Conservation (phyloP, 768 basidiomycete genomes). For the Cystobasidium onofrii region DNA sequence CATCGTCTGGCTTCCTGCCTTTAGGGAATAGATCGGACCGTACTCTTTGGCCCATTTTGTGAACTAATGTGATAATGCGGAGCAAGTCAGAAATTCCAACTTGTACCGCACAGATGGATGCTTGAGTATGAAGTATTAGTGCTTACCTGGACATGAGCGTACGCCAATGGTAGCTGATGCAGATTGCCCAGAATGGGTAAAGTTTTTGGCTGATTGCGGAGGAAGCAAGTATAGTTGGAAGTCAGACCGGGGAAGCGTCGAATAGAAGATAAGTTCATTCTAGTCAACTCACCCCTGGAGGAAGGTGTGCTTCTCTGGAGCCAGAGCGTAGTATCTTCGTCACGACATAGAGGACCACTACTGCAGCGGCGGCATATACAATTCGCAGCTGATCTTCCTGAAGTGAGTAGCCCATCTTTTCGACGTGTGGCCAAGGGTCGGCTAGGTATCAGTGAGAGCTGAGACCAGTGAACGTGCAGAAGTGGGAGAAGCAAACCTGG, state of each 20-base stretch:
- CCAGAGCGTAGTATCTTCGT: neutral
- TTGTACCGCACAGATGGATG: no score
- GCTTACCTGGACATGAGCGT: slow-evolving; percentile 28
- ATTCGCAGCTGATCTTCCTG: no score
- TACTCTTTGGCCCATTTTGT: slow-evolving; percentile 33
- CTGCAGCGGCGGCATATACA: no score
- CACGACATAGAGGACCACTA: neutral
- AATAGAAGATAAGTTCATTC: neutral
- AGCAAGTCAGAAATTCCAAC: neutral
- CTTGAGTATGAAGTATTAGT: no score
- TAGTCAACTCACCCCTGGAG: neutral
- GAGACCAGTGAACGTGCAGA: no score
- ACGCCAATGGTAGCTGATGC: slow-evolving; percentile 31
- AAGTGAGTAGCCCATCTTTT: no score
- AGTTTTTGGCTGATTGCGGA: slow-evolving; percentile 13
- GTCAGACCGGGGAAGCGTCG: neutral
- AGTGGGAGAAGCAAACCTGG: no score
- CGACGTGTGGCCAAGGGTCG: no score
- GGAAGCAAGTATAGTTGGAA: neutral
- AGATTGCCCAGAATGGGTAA: slow-evolving; percentile 32
- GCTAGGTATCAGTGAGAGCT: no score
- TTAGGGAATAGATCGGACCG: slow-evolving; percentile 34
- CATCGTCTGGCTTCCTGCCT: neutral
- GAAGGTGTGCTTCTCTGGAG: slow-evolving; percentile 13
- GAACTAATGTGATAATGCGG: slow-evolving; percentile 15